These are phyloP conservation scores for Didymellaceae sp. DNA, from an alignment of 2,329 filamentous ascomycete genomes.

Conservation along the genomic window DNA sequence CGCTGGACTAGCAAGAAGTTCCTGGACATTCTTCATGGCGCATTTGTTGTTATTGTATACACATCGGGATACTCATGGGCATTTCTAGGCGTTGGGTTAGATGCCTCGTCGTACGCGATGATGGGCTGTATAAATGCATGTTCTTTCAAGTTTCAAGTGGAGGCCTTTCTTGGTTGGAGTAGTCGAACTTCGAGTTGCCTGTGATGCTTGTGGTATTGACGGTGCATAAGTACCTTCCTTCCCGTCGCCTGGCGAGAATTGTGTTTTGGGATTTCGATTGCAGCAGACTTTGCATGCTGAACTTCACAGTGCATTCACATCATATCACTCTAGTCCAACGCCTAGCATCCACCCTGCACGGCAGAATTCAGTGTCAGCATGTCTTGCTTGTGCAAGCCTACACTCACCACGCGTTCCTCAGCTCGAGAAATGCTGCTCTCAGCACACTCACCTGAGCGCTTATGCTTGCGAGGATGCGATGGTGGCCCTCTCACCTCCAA, in stretches of 20 bases:
- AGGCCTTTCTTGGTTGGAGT: not conserved
- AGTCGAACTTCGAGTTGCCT: not conserved
- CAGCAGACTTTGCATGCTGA: not conserved
- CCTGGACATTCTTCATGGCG: not conserved
- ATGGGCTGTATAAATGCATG: slow-evolving; percentile 5
- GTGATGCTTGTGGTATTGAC: not conserved
- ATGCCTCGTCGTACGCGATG: slow-evolving; percentile 14
- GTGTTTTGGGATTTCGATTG: no score
- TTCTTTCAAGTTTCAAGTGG: not conserved
- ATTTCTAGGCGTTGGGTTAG: slow-evolving; percentile 13
- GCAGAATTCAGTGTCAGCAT: no score
- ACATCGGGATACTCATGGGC: not conserved
- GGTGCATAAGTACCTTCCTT: not conserved
- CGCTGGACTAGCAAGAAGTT: slow-evolving; percentile 6
- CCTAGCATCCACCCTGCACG: no score
- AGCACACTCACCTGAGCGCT: not conserved
- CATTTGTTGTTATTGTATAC: not conserved
- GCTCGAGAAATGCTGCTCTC: no score
- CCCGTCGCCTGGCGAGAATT: not conserved
- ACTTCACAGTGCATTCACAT: no score
- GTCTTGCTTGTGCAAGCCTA: no score
- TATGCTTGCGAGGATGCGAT: not conserved
- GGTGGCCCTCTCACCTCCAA: not conserved
- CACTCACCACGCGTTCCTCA: no score
- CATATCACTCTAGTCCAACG: no score